These are phyloP conservation scores for Exophiala sideris DNA, from an alignment of 2,329 filamentous ascomycete species.

Conservation along the genomic window DNA sequence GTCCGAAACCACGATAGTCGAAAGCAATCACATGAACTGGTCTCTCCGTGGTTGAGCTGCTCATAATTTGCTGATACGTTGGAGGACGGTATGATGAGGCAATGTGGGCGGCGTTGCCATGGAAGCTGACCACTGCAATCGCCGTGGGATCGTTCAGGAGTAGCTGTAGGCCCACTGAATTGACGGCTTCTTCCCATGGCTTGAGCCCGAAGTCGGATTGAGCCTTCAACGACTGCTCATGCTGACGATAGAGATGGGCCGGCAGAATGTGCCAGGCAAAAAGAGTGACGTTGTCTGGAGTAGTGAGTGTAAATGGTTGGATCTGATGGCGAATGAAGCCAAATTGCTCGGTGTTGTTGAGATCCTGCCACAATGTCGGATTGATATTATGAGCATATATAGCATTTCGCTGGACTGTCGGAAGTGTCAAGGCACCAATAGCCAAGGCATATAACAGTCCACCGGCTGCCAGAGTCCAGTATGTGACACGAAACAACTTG, in stretches of 20 bases:
- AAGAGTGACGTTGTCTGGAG: conserved; percentile 70
- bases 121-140: conserved; percentile 54
- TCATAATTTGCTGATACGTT: conserved; percentile 73
- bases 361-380: conserved; percentile 66
- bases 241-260: conserved; percentile 67
- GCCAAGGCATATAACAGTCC: conserved; percentile 65
- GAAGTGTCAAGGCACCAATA: conserved; percentile 63
- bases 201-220: conserved; percentile 25
- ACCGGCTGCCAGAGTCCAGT: conserved; percentile 56
- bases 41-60: conserved; percentile 61
- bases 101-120: conserved; percentile 77
- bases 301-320: conserved; percentile 74
- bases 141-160: conserved; percentile 50
- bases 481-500: conserved; percentile 46
- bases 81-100: conserved; percentile 73
- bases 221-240: conserved; percentile 59
- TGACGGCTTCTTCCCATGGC: conserved; percentile 41
- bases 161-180: conserved; percentile 50
- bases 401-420: conserved; percentile 75
- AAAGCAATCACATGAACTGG: conserved; percentile 76
- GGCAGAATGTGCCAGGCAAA: conserved; percentile 92
- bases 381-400: conserved; percentile 81
- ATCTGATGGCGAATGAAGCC: conserved; percentile 57
- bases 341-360: conserved; percentile 28
- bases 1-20: conserved; percentile 66